Evolutionary conservation across 169 alveolate genomes (phyloP), one percentile per base, ranked within the genome.

Genomic region (Ophryocystis elektroscirrha): DNA sequence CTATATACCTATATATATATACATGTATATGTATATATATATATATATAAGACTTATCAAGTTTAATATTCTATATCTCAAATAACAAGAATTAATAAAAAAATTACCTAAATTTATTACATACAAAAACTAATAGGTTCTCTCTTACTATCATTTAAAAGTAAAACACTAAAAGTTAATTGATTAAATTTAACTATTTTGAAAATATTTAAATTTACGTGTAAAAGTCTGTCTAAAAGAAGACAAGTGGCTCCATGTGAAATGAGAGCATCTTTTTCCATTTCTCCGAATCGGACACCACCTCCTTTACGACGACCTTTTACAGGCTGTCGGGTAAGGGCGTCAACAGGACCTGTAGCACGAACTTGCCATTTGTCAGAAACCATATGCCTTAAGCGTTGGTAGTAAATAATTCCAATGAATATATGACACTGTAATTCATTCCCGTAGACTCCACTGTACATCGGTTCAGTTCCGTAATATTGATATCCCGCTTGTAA

Each of bases 321-420:
- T 20, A 91, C 88, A 22, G 99, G 99, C 71, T 95, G 96, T 48
- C 89, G 79, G 42, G 98, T 92, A 24, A 89, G 65, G 15, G 92
- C 82, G 65, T 94, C 98, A 41, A 84, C 79, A 4, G 98, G 97
- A 2, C 99, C 99, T 4, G 93, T 81, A 0, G 98, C 76, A 36
- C 99, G 81, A 29, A 91, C 89, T 63, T 79, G 77, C 23, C 59
- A 52, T 37, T 84, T 84, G 65, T 84, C 94, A 53, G 86, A 73
- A n/a, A 92, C 99, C 98, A 95, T 91, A 73, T 95, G 99, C 61
- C 98, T 76, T 47, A 95, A 74, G 53, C 99, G 80, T 76, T 94
- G 96, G 66, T 94, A 95, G 71, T 89, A 92, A 9, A 91, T 93
- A 37, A 86, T 87, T 20, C 99, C 99, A 24, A 89, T 69, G 75